Evolutionary conservation across 306 rosid species (phyloP).

Genomic region (Rosa rugosa): DNA sequence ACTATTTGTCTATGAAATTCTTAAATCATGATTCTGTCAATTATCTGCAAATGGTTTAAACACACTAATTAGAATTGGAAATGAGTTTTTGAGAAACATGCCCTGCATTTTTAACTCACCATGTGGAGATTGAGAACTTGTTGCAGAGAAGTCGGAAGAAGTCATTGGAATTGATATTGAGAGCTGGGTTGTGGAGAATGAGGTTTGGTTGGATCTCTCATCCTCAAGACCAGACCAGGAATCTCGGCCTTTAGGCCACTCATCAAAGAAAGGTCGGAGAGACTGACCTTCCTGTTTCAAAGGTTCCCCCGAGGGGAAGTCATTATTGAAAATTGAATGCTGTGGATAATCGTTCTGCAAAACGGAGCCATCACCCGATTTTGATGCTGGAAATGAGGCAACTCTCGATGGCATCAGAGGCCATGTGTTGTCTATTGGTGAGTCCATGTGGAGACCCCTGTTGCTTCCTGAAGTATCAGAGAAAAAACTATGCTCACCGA

Average conservation of each 20-base stretch:
- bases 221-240: constrained; percentile 54
- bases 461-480: constrained; percentile 42
- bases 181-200: constrained; percentile 51
- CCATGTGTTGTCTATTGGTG: constrained; percentile 40
- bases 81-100: constrained; percentile 3
- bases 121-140: constrained; percentile 38
- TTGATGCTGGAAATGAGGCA: constrained; percentile 28
- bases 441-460: constrained; percentile 34
- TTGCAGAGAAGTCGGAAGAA: constrained; percentile 38
- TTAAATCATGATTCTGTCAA: constrained; percentile 27
- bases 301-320: constrained; percentile 26
- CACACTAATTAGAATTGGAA: constrained; percentile 8
- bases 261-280: constrained; percentile 48
- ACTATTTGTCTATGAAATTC: background rate
- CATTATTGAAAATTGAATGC: constrained; percentile 32
- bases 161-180: constrained; percentile 51
- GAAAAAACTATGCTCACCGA: constrained; percentile 47
- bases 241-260: constrained; percentile 48
- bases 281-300: constrained; percentile 47
- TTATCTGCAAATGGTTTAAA: constrained; percentile 19
- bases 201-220: constrained; percentile 43
- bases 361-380: constrained; percentile 30
- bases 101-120: constrained; percentile 33
- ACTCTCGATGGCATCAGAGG: constrained; percentile 37
- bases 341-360: constrained; percentile 30